Conservation (phyloP, 148 eudicot genomes). For the Arctostaphylos glauca region DNA sequence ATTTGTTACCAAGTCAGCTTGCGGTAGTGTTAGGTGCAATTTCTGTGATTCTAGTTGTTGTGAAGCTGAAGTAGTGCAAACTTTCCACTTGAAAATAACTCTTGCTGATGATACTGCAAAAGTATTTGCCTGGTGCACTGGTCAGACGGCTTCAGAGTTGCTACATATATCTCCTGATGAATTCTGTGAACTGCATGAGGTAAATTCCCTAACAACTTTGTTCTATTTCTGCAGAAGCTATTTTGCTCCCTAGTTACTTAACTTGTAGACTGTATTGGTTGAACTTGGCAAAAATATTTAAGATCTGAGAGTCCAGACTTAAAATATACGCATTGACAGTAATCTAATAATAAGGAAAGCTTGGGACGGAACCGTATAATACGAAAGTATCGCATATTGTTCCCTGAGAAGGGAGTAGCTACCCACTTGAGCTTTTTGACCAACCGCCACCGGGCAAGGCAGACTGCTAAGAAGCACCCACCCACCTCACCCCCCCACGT, state of each 20-base stretch:
- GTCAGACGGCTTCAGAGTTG: slow-evolving; percentile 83
- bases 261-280: too few species aligned
- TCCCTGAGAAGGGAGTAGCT: too few species aligned
- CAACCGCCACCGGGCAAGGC: too few species aligned
- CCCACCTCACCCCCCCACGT: too few species aligned
- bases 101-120: slow-evolving; percentile 74
- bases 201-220: slow-evolving; percentile 24
- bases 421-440: too few species aligned
- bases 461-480: too few species aligned
- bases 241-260: not conserved
- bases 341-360: too few species aligned
- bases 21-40: slow-evolving; percentile 52
- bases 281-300: too few species aligned
- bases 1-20: slow-evolving; percentile 42
- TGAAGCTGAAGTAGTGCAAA: slow-evolving; percentile 48
- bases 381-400: too few species aligned
- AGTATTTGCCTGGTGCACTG: slow-evolving; percentile 81
- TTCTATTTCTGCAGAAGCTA: not conserved
- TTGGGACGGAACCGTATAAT: too few species aligned
- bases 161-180: slow-evolving; percentile 94
- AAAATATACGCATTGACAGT: too few species aligned
- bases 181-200: slow-evolving; percentile 82
- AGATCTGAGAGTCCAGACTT: too few species aligned
- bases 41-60: slow-evolving; percentile 56
- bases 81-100: slow-evolving; percentile 69